Conservation (phyloP, 805 yeast species). For the Yarrowia porcina region DNA sequence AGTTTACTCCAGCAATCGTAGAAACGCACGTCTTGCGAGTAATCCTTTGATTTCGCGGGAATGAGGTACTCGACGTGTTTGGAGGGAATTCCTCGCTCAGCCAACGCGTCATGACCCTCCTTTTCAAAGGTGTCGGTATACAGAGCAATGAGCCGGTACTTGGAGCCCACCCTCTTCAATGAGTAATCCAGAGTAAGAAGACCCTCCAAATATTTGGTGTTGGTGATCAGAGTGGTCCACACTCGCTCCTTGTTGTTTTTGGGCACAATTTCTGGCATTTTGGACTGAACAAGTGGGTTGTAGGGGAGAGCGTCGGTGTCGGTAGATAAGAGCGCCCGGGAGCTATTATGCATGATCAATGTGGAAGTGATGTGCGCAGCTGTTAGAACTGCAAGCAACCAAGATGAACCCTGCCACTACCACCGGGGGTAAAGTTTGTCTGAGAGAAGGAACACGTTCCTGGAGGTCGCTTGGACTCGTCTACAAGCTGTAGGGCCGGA, state of each 20-base stretch:
- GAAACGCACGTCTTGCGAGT: constrained; percentile 51
- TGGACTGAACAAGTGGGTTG: background rate
- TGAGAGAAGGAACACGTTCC: background rate
- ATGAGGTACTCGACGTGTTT: constrained; percentile 44
- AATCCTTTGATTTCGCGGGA: constrained; percentile 47
- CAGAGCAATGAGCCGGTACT: constrained; percentile 52
- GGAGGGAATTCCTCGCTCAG: constrained; percentile 43
- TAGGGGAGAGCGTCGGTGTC: background rate
- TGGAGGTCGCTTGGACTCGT: background rate
- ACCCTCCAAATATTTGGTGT: constrained; percentile 50
- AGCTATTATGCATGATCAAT: background rate
- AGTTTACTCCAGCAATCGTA: constrained; percentile 62
- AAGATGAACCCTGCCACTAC: background rate
- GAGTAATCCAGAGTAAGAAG: constrained; percentile 51
- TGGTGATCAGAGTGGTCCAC: constrained; percentile 59
- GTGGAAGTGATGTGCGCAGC: constrained; percentile 7
- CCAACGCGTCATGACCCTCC: constrained; percentile 45
- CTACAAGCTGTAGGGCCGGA: background rate
- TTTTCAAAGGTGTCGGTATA: constrained; percentile 49
- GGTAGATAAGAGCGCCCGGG: background rate
- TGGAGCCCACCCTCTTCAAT: constrained; percentile 43
- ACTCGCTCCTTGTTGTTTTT: constrained; percentile 33
- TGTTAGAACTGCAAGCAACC: background rate
- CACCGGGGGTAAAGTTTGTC: background rate
- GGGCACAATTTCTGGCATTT: background rate